Base-by-base conservation (phyloP, 2,329 filamentous ascomycete species). In the Xylaria sp. region DNA sequence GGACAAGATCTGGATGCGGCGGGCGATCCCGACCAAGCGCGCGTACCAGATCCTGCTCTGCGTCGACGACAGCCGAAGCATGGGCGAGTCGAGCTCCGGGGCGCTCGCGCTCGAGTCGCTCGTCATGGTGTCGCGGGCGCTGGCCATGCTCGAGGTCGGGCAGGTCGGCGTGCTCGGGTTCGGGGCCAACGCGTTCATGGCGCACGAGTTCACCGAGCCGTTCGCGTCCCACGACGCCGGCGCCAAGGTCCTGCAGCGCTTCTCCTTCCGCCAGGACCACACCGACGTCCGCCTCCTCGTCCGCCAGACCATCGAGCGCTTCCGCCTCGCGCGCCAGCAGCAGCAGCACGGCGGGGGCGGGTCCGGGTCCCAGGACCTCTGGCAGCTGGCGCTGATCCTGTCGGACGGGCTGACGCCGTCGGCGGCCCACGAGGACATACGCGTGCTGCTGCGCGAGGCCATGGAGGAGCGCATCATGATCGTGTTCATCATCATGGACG, bases 1-100 rank as follows among this genome's bases (percentile, higher is more conserved):
- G 56, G 94, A 99, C 83, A 99, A 99, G 80, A 99, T 99, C 74
- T 99, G 94, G 94, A 96, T 99, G 88, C 89, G 95, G 13, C 87
- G 95, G 51, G 88, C 86, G 29, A 86, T 96, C 45, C 95, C 95
- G 1, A 93, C 88, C 37, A 97, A 97, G 75, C 89, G 95, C 39
- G 89, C 88, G 52, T 99, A 99, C 75, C 95, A 99, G 74, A 95
- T 99, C 72, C 86, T 99, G 77, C 88, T 99, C 45, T 95, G 94
- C 38, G 91, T 99, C 37, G 94, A 99, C 72, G 94, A 99, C 77
- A 93, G 89, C 66, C 90, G 90, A 72, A 92, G 87, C 56, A 99
- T 99, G 94, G 87, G 90, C 16, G 92, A 96, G 69, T 80, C 80
- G 1, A 85, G 83, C 20, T 89, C 89, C 8, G 89, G 89, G 39